Conservation (phyloP, 2,329 filamentous ascomycete species). For the Colletotrichum euphorbiae region DNA sequence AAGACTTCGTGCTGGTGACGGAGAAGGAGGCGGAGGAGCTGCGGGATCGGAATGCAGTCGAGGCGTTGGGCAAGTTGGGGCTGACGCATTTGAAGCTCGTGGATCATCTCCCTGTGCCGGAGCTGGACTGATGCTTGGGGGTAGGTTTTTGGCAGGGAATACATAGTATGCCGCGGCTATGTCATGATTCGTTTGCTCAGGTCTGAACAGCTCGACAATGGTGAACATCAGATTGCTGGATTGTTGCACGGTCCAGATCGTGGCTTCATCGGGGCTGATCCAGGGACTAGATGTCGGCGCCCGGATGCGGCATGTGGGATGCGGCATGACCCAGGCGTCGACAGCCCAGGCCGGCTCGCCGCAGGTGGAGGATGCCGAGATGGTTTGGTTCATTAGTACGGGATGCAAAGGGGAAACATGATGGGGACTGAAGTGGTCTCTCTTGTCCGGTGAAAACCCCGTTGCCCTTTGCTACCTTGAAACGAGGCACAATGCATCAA, state of each 20-base stretch:
- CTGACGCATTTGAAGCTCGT: constrained; percentile 75
- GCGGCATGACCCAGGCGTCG: neutral
- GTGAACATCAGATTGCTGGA: constrained; percentile 2
- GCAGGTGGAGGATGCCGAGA: constrained; percentile 9
- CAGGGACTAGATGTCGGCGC: constrained; percentile 6
- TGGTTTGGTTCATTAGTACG: neutral
- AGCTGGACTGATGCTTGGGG: constrained; percentile 56
- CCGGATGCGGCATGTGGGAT: constrained; percentile 12
- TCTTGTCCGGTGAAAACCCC: too few species aligned
- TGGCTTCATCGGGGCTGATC: constrained; percentile 6
- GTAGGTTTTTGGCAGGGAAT: neutral
- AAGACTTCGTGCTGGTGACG: constrained; percentile 83
- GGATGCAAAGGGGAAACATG: neutral
- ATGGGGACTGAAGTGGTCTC: too few species aligned
- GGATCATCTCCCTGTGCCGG: constrained; percentile 81
- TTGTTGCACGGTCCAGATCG: constrained; percentile 5
- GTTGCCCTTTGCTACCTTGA: neutral
- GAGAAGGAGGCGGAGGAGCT: constrained; percentile 75
- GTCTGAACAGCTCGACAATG: neutral
- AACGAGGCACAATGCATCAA: constrained; percentile 10
- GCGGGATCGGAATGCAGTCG: constrained; percentile 71
- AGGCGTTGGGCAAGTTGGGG: constrained; percentile 75
- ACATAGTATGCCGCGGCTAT: neutral
- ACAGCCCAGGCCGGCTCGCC: neutral
- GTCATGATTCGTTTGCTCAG: constrained; percentile 6